Base-by-base conservation (phyloP, 257 asterid species). In the Sherardia arvensis region DNA sequence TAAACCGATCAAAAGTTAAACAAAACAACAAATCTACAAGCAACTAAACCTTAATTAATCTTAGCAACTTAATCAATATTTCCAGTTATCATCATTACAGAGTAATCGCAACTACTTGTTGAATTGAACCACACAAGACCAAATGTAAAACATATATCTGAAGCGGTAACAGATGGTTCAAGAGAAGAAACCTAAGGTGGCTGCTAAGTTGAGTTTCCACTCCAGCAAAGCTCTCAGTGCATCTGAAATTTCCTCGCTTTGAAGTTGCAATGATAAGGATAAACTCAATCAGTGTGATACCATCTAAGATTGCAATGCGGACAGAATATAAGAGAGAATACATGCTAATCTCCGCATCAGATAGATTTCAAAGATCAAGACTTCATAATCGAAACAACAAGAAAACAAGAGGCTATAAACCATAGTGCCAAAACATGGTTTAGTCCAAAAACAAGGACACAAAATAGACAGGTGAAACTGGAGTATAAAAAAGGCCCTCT, bases 201-300 rank as follows among this genome's bases (percentile, higher is more conserved):
- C 75, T 89, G 68, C 84, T 74, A 53, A 92, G 93, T 73, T 92
- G 99, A 1, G 76, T 62, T 77, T 92, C 97, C 69, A 92, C 99
- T 49, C 99, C 97, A 51, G 89, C 84, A 55, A 96, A 85, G 60
- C 80, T 80, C 65, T 76, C 97, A 1, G 91, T 87, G 90, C 96
- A 89, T 84, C 93, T 89, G 90, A 92, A 92, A 78, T 92, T 92
- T 76, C 87, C 96, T 81, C 99, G 85, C 99, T 92, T 78, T 69
- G 77, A 76, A 83, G 78, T 74, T 71, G 59, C 47, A 17, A 38
- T 70, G 75, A 76, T 64, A 29, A 59, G 40, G 70, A 54, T 33
- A 69, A 70, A 64, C 57, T 8, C 70, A 69, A 40, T 66, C 47
- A 70, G 69, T 54, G 51, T 59, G 22, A 12, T 9, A 43, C 3